Percentiles rank a stretch among this genome's conserved stretches.
Conservation (phyloP, 129 eudicot species). For the Tagetes patula region DNA sequence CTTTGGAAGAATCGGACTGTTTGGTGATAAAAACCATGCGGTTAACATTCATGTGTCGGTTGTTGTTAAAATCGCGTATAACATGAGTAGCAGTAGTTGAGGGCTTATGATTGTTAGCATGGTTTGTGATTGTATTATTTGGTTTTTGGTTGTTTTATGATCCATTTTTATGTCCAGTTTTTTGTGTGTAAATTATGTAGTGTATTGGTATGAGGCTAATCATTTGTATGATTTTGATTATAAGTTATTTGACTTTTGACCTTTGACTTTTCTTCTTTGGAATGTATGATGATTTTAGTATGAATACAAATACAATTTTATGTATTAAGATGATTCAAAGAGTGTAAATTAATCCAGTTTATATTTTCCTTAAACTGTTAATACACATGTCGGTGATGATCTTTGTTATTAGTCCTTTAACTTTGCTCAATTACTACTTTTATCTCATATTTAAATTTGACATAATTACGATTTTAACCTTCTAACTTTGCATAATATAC, state of each 20-base stretch:
- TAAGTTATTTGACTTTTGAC: constrained; percentile 8
- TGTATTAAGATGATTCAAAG: neutral
- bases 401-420: no score
- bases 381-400: no score
- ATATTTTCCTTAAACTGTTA: no score
- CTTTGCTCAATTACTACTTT: no score
- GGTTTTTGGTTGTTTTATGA: constrained; percentile 29
- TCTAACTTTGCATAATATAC: no score
- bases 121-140: constrained; percentile 24
- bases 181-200: constrained; percentile 32
- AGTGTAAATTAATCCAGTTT: neutral
- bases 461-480: no score
- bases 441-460: no score
- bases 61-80: constrained; percentile 51
- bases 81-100: constrained; percentile 50
- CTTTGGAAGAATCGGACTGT: constrained; percentile 88
- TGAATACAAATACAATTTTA: constrained; percentile 8
- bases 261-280: neutral
- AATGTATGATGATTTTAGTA: constrained; percentile 13
- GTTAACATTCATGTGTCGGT: constrained; percentile 78
- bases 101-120: constrained; percentile 20
- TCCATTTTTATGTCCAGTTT: constrained; percentile 33
- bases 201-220: constrained; percentile 32
- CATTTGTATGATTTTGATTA: constrained; percentile 8
- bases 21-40: constrained; percentile 70